Base-by-base conservation (phyloP, 1,139 yeast genomes). In the Yamadazyma triangularis region DNA sequence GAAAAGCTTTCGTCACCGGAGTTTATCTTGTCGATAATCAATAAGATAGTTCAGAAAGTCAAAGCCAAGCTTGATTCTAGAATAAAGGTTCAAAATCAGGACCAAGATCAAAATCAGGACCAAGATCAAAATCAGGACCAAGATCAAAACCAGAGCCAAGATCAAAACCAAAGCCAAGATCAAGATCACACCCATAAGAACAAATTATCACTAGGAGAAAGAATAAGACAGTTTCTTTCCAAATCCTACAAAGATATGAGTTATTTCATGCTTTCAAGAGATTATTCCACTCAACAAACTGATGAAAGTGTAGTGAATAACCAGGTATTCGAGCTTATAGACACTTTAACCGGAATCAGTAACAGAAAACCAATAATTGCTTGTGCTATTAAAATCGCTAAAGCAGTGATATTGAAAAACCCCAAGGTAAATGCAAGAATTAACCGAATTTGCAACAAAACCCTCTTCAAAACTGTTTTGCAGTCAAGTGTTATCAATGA, bases 261-360 rank as follows among this genome's bases (percentile, higher is more conserved):
- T 15, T 44, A 41, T 24, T 31, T 47, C 3, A 32, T 39, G 30
- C 34, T 40, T 14, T 33, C 39, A 35, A 30, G 30, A 20, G 33
- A 35, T 15, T n/a, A n/a, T n/a, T 32, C 34, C 8, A 31, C 30
- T 23, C 29, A 28, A 23, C 9, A 18, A 6, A 24, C 32, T 4
- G 20, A 31, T 13, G 18, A 33, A 13, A 33, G 32, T 22, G 23
- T 40, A 2, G 31, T 51, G 4, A 36, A 50, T 15, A 46, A 42
- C 27, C 30, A 59, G 1, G 24, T 61, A 5, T 50, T 63, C 32
- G 30, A 37, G n/a, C 44, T 66, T 14, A 1, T 56, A 4, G 45
- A 61, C 34, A 56, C 61, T 1, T 18, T 64, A 13, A 48, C 57
- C 3, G 50, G 51, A 16, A 42, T 64, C 19, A 47, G 58, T n/a